A percentile compares a stretch with the other conserved stretches of the same genome.
phyloP scores from a whole-genome alignment of 345 rosid genomes.

The Raphanus sativus region DNA sequence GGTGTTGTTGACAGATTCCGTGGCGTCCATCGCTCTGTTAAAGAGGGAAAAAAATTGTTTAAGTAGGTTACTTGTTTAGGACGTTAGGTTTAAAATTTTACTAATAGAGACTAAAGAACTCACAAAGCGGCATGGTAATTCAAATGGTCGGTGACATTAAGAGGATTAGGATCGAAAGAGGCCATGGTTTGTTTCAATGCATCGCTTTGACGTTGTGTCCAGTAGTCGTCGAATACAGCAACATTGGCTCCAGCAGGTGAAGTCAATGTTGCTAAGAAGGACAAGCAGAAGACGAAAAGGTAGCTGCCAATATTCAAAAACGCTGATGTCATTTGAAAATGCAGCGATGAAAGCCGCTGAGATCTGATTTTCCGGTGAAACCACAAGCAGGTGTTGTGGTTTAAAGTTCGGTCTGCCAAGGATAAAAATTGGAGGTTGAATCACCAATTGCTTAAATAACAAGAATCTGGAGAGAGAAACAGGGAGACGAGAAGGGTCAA shows the following conservation, averaged over 20 bases:
- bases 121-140: conserved; percentile 33
- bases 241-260: conserved; percentile 20
- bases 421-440: background rate
- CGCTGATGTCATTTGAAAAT: conserved; percentile 23
- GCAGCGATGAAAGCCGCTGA: conserved; percentile 6
- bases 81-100: conserved; percentile 14
- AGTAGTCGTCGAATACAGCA: conserved; percentile 27
- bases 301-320: conserved; percentile 10
- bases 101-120: conserved; percentile 17
- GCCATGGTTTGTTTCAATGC: conserved; percentile 14
- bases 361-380: background rate
- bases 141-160: conserved; percentile 33
- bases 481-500: conserved; percentile 3
- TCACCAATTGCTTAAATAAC: conserved; percentile 23
- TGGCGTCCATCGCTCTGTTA: conserved; percentile 29
- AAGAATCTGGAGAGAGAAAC: background rate
- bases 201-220: conserved; percentile 29
- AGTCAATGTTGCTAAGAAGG: conserved; percentile 16
- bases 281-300: conserved; percentile 8
- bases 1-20: conserved; percentile 18
- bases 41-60: background rate
- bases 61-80: conserved; percentile 10
- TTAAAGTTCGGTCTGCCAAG: conserved; percentile 2
- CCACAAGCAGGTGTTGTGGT: conserved; percentile 9
- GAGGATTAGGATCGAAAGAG: conserved; percentile 34